These are phyloP conservation scores for Aspergillus mulundensis DNA, from an alignment of 495 filamentous ascomycete genomes.

Conservation along the genomic window DNA sequence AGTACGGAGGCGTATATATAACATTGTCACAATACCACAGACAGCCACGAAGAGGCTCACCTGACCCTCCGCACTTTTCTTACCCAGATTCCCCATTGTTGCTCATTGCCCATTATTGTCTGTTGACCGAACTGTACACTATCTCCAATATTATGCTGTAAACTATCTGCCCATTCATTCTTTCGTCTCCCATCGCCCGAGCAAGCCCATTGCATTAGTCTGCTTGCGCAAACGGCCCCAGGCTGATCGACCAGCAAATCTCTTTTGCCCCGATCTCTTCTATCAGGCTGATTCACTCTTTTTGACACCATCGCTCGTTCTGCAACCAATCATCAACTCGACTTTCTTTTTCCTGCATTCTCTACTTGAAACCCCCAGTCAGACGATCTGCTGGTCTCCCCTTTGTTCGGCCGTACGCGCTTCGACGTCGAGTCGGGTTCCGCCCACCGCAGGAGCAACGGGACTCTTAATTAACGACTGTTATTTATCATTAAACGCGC, in stretches of 20 bases:
- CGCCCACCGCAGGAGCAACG: neutral
- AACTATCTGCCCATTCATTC: neutral
- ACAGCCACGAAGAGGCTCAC: no score
- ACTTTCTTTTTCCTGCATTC: constrained; percentile 8
- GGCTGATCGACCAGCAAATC: constrained; percentile 36
- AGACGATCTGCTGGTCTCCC: neutral
- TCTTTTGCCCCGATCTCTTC: constrained; percentile 23
- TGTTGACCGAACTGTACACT: neutral
- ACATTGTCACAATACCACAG: no score
- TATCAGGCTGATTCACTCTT: constrained; percentile 12
- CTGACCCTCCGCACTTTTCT: neutral
- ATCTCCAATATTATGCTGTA: neutral
- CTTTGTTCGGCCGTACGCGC: neutral
- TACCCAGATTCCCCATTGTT: neutral
- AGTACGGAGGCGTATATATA: no score
- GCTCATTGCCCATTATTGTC: neutral
- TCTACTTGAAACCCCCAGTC: neutral
- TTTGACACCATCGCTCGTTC: neutral
- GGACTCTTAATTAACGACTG: constrained; percentile 4
- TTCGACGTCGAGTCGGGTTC: neutral
- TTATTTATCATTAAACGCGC: constrained; percentile 2
- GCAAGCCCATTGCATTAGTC: constrained; percentile 33
- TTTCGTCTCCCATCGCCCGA: constrained; percentile 8
- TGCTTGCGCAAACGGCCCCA: constrained; percentile 17
- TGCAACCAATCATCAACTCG: constrained; percentile 3